Evolutionary conservation across 257 asterid species (phyloP).

Genomic region (Pogostemon cablin): DNA sequence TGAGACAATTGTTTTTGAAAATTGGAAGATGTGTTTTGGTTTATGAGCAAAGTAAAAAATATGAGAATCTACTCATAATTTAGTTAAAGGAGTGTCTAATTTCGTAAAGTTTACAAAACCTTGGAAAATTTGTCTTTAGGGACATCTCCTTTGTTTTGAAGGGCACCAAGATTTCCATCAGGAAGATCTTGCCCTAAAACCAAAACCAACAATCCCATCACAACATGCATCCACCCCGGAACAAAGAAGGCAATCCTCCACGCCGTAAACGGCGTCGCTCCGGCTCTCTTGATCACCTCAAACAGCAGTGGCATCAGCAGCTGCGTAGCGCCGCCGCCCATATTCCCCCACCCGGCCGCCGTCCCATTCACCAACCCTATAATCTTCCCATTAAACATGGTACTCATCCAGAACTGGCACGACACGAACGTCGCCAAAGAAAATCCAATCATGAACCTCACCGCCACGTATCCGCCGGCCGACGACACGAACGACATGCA

Average conservation of each 20-base stretch:
- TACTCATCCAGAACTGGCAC: conserved; percentile 68
- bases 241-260: conserved; percentile 62
- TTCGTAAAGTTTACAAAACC: conserved; percentile 27
- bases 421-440: conserved; percentile 68
- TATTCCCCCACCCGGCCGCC: conserved; percentile 70
- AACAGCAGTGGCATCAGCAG: conserved; percentile 61
- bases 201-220: conserved; percentile 52
- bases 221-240: conserved; percentile 59
- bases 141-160: conserved; percentile 53
- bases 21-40: too few relatives aligned
- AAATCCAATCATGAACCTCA: conserved; percentile 64
- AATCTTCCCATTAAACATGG: conserved; percentile 53
- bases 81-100: background rate
- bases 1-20: too few relatives aligned
- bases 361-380: conserved; percentile 63
- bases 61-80: too few relatives aligned
- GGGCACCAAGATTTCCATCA: conserved; percentile 46
- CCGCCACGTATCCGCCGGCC: conserved; percentile 47
- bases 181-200: conserved; percentile 64
- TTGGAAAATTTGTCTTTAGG: conserved; percentile 46
- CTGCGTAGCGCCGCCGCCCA: conserved; percentile 71
- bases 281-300: conserved; percentile 40
- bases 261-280: conserved; percentile 59
- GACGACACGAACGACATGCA: conserved; percentile 60
- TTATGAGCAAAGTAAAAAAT: too few relatives aligned